Base-by-base conservation (phyloP, 2,329 filamentous ascomycete species). In the Torrubiellomyces zombiae region DNA sequence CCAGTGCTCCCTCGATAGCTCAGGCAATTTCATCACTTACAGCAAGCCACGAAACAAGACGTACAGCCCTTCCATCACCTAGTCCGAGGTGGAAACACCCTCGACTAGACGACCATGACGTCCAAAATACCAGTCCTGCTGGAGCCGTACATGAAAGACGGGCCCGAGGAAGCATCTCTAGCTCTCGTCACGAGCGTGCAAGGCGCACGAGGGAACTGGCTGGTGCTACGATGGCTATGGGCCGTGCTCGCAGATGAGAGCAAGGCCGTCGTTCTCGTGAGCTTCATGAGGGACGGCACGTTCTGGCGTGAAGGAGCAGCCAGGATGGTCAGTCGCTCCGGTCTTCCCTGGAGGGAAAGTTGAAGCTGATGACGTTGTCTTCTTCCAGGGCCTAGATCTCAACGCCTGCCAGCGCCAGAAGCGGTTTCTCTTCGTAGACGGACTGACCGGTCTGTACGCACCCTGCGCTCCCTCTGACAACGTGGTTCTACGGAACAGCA, bases 231-330 rank as follows among this genome's bases (percentile, higher is more conserved):
- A 18, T 63, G 64, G 38, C 44, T 75, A 3, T 56, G 57, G 40
- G 50, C 55, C n/a, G 48, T 57, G 6, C 51, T 67, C 20, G 33
- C 28, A 23, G 36, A 3, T 40, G 42, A 33, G 39, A 39, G 17
- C 34, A 29, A 19, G 18, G 62, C 56, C 24, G 64, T 94, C 1
- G 59, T 93, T 3, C 58, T 94, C 3, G 71, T 89, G 29, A 91
- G 79, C 53, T 93, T 89, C 51, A 55, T 92, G 50, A 65, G 80
- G 31, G 76, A 86, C 39, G 67, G 64, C 34, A 56, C 65, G 2
- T 91, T 92, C 44, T 94, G 83, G 82, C 71, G 58, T 33, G 67
- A 74, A 3, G 75, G 79, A 24, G 64, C 63, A 3, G 63, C 68
- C 26, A 74, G 74, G 47, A 49, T 82, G 42, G 76, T 80, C 27